Conservation (phyloP, 2,329 filamentous ascomycete species). For the Penicillium sp. region DNA sequence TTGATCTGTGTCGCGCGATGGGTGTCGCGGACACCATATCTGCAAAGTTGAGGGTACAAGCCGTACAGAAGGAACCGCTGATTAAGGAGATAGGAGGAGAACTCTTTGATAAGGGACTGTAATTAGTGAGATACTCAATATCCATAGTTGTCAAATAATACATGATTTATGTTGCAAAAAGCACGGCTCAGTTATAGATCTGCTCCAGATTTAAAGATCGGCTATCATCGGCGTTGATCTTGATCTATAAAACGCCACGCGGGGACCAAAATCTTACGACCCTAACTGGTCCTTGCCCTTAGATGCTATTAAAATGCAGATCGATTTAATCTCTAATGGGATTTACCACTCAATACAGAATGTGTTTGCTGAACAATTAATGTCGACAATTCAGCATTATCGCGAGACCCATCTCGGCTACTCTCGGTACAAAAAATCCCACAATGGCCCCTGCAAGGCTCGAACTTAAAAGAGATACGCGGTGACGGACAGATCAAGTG, state of each 20-base stretch:
- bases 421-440: slow-evolving; percentile 1
- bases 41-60: slow-evolving; percentile 52
- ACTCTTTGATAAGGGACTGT: slow-evolving; percentile 43
- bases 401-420: slow-evolving; percentile 2
- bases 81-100: slow-evolving; percentile 52
- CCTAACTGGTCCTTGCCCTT: neutral
- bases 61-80: slow-evolving; percentile 59
- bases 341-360: too few relatives aligned
- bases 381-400: neutral
- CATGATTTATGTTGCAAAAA: too few relatives aligned
- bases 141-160: too few relatives aligned
- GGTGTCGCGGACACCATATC: slow-evolving; percentile 67
- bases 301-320: neutral
- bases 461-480: neutral
- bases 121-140: neutral
- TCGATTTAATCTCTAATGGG: neutral
- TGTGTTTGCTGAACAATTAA: too few relatives aligned
- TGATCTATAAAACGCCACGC: neutral
- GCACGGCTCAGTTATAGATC: neutral
- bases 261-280: neutral
- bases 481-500: neutral
- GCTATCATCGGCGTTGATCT: neutral
- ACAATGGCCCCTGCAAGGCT: neutral
- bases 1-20: slow-evolving; percentile 74
- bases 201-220: neutral